phyloP scores from a whole-genome alignment of 352 stramenopile genomes.

The Globisporangium cylindrosporum region DNA sequence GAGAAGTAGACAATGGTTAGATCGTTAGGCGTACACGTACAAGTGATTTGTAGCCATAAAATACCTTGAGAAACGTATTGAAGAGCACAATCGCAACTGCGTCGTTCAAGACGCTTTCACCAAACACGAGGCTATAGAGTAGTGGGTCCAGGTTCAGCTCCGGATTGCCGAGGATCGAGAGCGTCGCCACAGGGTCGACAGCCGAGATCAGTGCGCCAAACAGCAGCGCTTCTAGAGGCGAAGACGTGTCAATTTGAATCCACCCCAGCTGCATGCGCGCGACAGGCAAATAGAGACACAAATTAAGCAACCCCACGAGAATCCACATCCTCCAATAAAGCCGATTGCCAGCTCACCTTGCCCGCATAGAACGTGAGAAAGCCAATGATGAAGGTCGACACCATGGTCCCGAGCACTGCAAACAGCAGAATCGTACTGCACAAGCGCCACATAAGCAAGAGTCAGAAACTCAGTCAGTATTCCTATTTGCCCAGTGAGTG shows the following conservation, averaged over 20 bases:
- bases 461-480: not conserved
- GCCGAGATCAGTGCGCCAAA: constrained; percentile 96
- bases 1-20: not conserved
- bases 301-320: not conserved
- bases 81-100: constrained; percentile 97
- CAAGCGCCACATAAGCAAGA: not conserved
- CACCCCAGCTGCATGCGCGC: constrained; percentile 39
- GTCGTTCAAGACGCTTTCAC: constrained; percentile 97
- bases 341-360: constrained; percentile 28
- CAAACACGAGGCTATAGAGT: constrained; percentile 94
- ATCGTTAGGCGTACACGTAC: not conserved
- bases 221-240: constrained; percentile 92
- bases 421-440: constrained; percentile 93
- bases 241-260: constrained; percentile 89
- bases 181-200: constrained; percentile 95
- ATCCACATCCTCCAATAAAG: not conserved
- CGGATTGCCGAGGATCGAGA: constrained; percentile 93
- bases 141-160: constrained; percentile 90
- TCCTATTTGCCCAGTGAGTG: not conserved
- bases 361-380: constrained; percentile 90
- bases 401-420: constrained; percentile 94
- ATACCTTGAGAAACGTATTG: constrained; percentile 92
- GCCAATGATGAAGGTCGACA: constrained; percentile 96
- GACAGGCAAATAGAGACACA: not conserved
- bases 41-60: no score